Evolutionary conservation across 371 early-diverging fungal species (phyloP), one percentile per base, ranked within the genome.

Genomic region (Rhizopus arrhizus): DNA sequence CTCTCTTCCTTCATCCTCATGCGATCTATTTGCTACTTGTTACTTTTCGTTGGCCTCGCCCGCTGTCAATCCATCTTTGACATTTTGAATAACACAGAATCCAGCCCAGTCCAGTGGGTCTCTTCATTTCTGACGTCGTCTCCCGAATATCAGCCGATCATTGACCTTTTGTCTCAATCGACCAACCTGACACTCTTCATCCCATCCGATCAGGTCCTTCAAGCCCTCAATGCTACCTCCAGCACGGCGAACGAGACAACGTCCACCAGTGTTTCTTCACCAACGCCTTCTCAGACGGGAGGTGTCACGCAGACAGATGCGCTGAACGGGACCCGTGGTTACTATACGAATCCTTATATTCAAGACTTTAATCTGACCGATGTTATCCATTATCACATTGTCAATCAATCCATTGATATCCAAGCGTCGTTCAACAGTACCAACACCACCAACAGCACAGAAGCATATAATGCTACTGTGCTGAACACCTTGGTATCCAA

Each of bases 61-160:
- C 5, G 58, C 38, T 58, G 43, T 43, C 43, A 43, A 43, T n/a
- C 68, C 2, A 69, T 75, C 5, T 51, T 72, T 28, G 49, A 64
- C n/a, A 59, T 69, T 0, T 48, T 75, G 46, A 75, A 72, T 33
- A 58, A 64, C 11, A 75, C 72, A 5, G 59, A 70, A 45, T 45
- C 61, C 9, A 69, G 70, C n/a, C 76, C 76, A 7, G 68, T 72
- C 13, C 56, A 62, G 9, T 56, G 70, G 34, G 66, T 75, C 58
- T 46, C 65, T 6, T 50, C 68, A 28, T 51, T 69, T 9, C 42
- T 75, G 16, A 55, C 58, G n/a, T 70, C 70, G 0, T 69, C 69
- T 32, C 57, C 60, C 9, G 72, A 72, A 31, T 69, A 62, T 45
- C 53, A 54, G 7, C 62, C 72, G 1, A 57, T 75, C 3, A 10